These are phyloP conservation scores for Mycena chlorophos DNA, from an alignment of 768 basidiomycete genomes.

Conservation along the genomic window DNA sequence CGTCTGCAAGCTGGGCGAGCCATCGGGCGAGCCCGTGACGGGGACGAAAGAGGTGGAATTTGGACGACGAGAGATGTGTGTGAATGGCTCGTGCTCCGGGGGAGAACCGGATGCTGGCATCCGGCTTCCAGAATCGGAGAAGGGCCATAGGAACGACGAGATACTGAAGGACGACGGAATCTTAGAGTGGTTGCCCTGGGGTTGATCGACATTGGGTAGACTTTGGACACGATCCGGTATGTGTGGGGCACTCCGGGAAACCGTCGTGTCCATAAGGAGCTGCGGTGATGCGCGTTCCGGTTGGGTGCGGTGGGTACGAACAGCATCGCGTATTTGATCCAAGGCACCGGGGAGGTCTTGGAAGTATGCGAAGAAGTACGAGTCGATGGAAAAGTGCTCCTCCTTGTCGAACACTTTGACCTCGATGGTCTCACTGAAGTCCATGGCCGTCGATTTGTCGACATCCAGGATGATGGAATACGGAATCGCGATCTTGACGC, in stretches of 20 bases:
- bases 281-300: conserved; percentile 36
- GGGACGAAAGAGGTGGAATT: conserved; percentile 62
- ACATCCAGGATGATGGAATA: conserved; percentile 88
- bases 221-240: conserved; percentile 43
- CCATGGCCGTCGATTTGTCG: conserved; percentile 84
- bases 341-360: conserved; percentile 75
- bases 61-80: conserved; percentile 62
- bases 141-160: conserved; percentile 64
- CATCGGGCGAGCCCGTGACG: conserved; percentile 47
- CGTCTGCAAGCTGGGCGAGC: conserved; percentile 17
- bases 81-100: conserved; percentile 61
- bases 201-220: conserved; percentile 33
- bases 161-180: conserved; percentile 58
- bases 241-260: conserved; percentile 36
- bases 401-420: conserved; percentile 86
- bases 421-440: conserved; percentile 96
- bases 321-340: conserved; percentile 76
- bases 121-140: conserved; percentile 51
- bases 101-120: conserved; percentile 31
- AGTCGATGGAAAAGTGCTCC: conserved; percentile 77
- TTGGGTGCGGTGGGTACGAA: conserved; percentile 54
- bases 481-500: conserved; percentile 97
- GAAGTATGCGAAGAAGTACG: conserved; percentile 96
- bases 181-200: conserved; percentile 25
- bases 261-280: conserved; percentile 61